Percentiles rank a stretch among this genome's conserved stretches.
phyloP scores from a whole-genome alignment of 2,329 filamentous ascomycete genomes.

The Cercospora sesami region DNA sequence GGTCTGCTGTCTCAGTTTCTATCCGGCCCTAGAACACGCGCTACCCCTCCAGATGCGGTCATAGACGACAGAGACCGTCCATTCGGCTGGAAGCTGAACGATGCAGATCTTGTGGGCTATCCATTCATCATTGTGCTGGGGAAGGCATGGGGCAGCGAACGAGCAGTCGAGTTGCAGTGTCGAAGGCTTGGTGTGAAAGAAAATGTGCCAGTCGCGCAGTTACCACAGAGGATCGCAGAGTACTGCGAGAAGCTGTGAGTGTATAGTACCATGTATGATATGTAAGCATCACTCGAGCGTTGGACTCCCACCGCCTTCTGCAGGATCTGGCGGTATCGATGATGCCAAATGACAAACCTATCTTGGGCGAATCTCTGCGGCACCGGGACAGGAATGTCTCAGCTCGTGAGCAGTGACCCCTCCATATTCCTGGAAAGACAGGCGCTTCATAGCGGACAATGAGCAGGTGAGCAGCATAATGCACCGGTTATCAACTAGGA shows the following conservation, averaged over 20 bases:
- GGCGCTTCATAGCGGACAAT: neutral
- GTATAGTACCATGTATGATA: neutral
- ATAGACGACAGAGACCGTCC: constrained; percentile 68
- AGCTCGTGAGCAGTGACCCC: neutral
- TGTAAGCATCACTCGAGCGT: neutral
- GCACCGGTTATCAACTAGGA: neutral
- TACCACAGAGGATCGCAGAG: constrained; percentile 19
- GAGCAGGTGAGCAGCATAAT: neutral
- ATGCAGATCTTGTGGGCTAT: constrained; percentile 87
- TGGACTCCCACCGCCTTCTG: neutral
- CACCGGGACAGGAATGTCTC: neutral
- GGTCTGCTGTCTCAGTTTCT: neutral
- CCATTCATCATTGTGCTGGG: constrained; percentile 81
- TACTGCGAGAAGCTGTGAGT: constrained; percentile 24
- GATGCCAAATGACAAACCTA: no score
- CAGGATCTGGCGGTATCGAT: no score
- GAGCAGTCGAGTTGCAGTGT: constrained; percentile 75
- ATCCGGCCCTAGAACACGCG: constrained; percentile 10
- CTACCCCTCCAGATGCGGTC: constrained; percentile 56
- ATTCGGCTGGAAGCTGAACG: constrained; percentile 81
- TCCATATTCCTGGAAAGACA: neutral
- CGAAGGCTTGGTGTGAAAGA: constrained; percentile 64
- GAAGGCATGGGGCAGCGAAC: constrained; percentile 60
- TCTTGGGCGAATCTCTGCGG: neutral
- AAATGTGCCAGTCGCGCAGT: constrained; percentile 27